phyloP scores from a whole-genome alignment of 306 rosid genomes.

The Cicer arietinum region DNA sequence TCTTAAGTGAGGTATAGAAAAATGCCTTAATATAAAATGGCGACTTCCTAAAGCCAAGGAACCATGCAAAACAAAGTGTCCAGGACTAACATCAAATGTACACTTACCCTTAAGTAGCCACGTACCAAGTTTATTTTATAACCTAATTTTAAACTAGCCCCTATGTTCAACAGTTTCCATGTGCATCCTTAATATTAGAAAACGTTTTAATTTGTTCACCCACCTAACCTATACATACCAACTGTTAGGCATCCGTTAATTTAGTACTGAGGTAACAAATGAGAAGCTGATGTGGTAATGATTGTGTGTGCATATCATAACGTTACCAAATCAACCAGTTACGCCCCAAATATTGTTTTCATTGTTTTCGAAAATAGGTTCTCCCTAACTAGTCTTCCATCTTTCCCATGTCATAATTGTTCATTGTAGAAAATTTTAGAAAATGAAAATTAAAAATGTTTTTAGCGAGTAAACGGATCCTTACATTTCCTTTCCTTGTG shows the following conservation, averaged over 20 bases:
- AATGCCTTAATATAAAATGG: not conserved
- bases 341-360: not conserved
- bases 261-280: conserved; percentile 30
- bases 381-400: not conserved
- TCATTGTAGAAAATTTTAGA: not conserved
- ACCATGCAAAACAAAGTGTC: conserved; percentile 13
- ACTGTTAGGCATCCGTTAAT: conserved; percentile 17
- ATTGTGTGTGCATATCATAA: not conserved
- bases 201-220: not conserved
- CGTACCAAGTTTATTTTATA: not conserved
- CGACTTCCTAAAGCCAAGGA: conserved; percentile 16
- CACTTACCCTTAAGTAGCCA: conserved; percentile 10
- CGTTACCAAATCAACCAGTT: not conserved
- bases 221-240: not conserved
- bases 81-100: not conserved
- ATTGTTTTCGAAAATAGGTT: not conserved
- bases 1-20: conserved; percentile 8
- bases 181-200: not conserved
- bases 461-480: conserved; percentile 4
- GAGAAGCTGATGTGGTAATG: not conserved
- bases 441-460: not conserved
- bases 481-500: conserved; percentile 59
- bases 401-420: no score
- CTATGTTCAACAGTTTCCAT: not conserved
- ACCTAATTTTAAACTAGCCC: not conserved